A percentile compares a stretch with the other conserved stretches of the same genome.
Conservation (phyloP, 176 grass and related monocot species). For the Carex cristatella region DNA sequence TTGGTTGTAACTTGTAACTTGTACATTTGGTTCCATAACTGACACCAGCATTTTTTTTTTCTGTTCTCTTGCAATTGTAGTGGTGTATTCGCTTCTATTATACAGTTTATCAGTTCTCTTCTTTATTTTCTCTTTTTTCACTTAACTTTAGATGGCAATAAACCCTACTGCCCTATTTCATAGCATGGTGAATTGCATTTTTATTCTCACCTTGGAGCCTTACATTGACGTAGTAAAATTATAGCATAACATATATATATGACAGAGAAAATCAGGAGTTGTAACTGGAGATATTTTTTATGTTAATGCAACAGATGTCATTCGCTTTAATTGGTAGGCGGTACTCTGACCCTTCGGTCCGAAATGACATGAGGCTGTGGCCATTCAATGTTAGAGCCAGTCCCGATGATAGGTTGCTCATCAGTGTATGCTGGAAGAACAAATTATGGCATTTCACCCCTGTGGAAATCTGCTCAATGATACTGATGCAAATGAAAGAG, state of each 20-base stretch:
- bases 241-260: not conserved
- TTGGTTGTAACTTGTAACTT: too few species aligned
- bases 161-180: too few species aligned
- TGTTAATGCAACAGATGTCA: slow-evolving; percentile 21
- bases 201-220: not conserved
- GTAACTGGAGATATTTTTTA: not conserved
- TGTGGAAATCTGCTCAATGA: slow-evolving; percentile 39
- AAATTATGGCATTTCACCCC: slow-evolving; percentile 28
- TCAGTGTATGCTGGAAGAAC: slow-evolving; percentile 19
- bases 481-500: slow-evolving; percentile 23
- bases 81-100: too few species aligned
- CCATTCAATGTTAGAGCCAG: slow-evolving; percentile 23
- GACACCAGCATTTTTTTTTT: too few species aligned
- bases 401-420: slow-evolving; percentile 15
- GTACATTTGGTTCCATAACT: too few species aligned
- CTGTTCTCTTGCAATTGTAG: too few species aligned
- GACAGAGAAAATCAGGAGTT: too few species aligned
- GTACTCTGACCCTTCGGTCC: slow-evolving; percentile 11
- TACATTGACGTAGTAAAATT: not conserved
- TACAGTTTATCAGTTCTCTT: too few species aligned
- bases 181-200: too few species aligned
- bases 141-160: too few species aligned
- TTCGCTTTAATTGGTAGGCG: slow-evolving; percentile 34
- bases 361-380: slow-evolving; percentile 28
- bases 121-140: too few species aligned